These are phyloP conservation scores for Apodospora peruviana DNA, from an alignment of 495 filamentous ascomycete species.

Conservation along the genomic window DNA sequence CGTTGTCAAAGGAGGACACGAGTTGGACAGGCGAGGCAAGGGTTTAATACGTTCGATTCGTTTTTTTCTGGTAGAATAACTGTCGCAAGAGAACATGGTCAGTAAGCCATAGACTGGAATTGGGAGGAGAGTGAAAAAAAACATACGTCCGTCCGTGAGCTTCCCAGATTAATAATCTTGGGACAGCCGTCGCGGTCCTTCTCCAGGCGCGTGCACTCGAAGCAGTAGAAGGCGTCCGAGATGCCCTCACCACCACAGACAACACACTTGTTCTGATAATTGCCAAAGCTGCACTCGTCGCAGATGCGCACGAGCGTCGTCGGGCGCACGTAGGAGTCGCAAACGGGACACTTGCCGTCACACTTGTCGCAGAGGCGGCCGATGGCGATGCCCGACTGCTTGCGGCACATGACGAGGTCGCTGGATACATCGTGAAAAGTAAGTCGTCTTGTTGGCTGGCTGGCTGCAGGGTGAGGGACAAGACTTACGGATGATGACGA, in stretches of 20 bases:
- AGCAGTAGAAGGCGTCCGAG: conserved; percentile 99
- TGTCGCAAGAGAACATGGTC: conserved; percentile 7
- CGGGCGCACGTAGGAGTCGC: conserved; percentile 96
- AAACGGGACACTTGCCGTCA: conserved; percentile 98
- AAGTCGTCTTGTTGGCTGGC: background rate
- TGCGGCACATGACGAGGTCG: conserved; percentile 99
- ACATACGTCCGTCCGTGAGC: conserved; percentile 87
- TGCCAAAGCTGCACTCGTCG: conserved; percentile 98
- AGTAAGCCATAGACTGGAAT: background rate
- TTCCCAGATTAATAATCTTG: conserved; percentile 98
- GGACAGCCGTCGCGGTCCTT: conserved; percentile 97
- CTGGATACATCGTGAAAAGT: conserved; percentile 38
- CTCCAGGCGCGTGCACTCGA: conserved; percentile 94
- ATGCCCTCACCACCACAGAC: conserved; percentile 99
- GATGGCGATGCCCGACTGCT: conserved; percentile 96
- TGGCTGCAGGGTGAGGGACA: background rate
- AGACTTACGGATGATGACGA: conserved; percentile 32
- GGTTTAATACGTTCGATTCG: conserved; percentile 47
- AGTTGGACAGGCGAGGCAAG: too few relatives aligned
- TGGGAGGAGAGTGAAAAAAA: conserved; percentile 1
- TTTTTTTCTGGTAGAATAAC: conserved; percentile 52
- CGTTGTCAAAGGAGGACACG: too few relatives aligned
- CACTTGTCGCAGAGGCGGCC: conserved; percentile 99
- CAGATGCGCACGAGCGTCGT: conserved; percentile 97
- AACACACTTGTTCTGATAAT: conserved; percentile 99